A percentile compares a stretch with the other conserved stretches of the same genome.
Conservation (phyloP, 805 yeast species). For the Yamadazyma sp. region DNA sequence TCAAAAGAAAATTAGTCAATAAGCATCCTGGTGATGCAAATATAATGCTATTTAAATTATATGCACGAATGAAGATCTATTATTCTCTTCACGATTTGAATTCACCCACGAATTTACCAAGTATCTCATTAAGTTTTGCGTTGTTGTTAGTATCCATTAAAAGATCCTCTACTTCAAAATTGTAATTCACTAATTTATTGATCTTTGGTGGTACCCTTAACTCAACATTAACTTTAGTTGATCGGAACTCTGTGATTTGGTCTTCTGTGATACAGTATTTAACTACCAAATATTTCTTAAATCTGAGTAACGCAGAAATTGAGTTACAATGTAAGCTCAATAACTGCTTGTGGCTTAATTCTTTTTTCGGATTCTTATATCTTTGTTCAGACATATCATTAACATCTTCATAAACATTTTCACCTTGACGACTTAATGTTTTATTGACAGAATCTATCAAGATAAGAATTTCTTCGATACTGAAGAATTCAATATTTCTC, state of each 20-base stretch:
- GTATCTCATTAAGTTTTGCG: constrained; percentile 12
- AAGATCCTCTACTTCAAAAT: constrained; percentile 8
- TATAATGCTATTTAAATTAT: not conserved
- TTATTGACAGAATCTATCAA: constrained; percentile 45
- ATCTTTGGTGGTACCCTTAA: constrained; percentile 27
- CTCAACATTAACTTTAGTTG: constrained; percentile 30
- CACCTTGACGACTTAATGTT: constrained; percentile 39
- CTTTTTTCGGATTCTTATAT: too few species aligned
- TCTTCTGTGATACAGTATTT: constrained; percentile 6
- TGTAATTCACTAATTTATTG: constrained; percentile 6
- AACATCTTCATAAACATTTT: constrained; percentile 22
- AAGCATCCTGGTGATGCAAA: constrained; percentile 1
- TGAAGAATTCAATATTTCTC: constrained; percentile 32
- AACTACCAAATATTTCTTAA: constrained; percentile 3
- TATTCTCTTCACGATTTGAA: constrained; percentile 6
- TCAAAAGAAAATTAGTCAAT: not conserved
- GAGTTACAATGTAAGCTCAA: constrained; percentile 3
- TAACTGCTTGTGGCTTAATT: not conserved
- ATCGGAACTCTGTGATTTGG: constrained; percentile 23
- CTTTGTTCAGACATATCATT: constrained; percentile 4
- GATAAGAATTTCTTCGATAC: constrained; percentile 51
- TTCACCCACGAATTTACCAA: constrained; percentile 4
- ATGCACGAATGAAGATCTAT: not conserved
- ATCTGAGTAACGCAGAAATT: constrained; percentile 1
- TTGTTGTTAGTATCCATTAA: constrained; percentile 3